Base-by-base conservation (phyloP, 768 basidiomycete genomes). In the Russula brevipes region DNA sequence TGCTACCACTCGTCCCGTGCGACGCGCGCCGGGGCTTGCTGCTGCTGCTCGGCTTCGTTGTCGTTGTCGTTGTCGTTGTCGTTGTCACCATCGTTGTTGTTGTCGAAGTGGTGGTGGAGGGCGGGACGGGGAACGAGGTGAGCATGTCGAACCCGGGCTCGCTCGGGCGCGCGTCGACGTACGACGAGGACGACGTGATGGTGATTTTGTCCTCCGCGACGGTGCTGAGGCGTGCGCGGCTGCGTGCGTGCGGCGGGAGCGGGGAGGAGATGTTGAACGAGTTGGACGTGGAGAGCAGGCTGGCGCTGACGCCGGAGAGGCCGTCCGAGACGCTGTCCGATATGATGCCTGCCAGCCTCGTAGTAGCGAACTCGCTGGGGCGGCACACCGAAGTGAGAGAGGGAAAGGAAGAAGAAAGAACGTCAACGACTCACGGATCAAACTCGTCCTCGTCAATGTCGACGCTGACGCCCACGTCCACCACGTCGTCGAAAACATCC, bases 401-500 rank as follows among this genome's bases (percentile, higher is more conserved):
- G 10, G 8, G 9, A 1, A 31, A 56, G 50, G 19, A 55, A 42
- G 16, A 45, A 33, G 9, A 1, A 10, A 8, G 53, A 5, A 35
- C 19, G 24, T 24, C 24, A 36, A 3, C n/a, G 3, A 77, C 87
- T 70, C 71, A 91, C 89, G 88, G 88, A 70, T 91, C 90, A 66
- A 91, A 91, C 63, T 88, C 89, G 66, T 90, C 87, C 1, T 76
- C 84, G 54, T 86, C 87, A 3, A 68, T 67, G 67, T 84, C 83
- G 74, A 82, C 79, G 58, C 76, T 81, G 47, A 80, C 84, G 47
- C 75, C 76, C 1, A 75, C 80, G 9, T 76, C 77, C 33, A 76
- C 78, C 45, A 79, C 76, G 56, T 79, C 78, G 55, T 79, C 78
- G 30, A 82, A 85, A 57, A 79, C 84, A 19, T 73, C 72, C 70